These are phyloP conservation scores for Penicillium thymicola DNA, from an alignment of 2,329 filamentous ascomycete genomes.

Conservation along the genomic window DNA sequence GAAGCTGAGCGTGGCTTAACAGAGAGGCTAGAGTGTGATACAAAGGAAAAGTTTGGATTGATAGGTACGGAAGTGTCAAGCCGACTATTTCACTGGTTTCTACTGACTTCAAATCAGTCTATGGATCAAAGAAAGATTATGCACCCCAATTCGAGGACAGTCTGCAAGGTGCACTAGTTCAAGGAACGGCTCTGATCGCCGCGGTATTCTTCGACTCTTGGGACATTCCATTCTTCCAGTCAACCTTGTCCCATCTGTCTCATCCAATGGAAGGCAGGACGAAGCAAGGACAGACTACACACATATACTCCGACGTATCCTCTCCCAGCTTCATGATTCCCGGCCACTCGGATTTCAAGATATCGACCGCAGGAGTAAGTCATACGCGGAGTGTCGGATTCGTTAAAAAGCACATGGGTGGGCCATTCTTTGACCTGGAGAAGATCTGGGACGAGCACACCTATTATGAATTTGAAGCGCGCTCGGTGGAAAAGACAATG, in stretches of 20 bases:
- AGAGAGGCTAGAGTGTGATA: slow-evolving; percentile 26
- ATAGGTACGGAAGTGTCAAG: slow-evolving; percentile 17
- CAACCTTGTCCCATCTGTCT: slow-evolving; percentile 21
- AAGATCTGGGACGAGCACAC: slow-evolving; percentile 78
- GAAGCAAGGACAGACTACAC: slow-evolving; percentile 14
- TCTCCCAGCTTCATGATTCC: slow-evolving; percentile 51
- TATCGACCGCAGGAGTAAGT: slow-evolving; percentile 55
- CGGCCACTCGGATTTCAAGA: slow-evolving; percentile 51
- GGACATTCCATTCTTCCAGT: not conserved
- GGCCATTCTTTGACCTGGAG: slow-evolving; percentile 71
- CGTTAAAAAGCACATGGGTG: slow-evolving; percentile 60
- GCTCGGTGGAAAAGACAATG: slow-evolving; percentile 71
- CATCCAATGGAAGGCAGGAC: not conserved
- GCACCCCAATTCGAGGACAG: slow-evolving; percentile 7
- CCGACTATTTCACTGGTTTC: not conserved
- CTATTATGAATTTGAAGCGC: slow-evolving; percentile 65
- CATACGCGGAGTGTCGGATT: slow-evolving; percentile 66
- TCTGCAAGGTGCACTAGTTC: slow-evolving; percentile 6
- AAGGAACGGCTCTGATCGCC: slow-evolving; percentile 3
- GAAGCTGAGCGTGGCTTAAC: slow-evolving; percentile 14
- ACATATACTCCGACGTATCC: slow-evolving; percentile 47
- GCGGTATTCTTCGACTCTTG: slow-evolving; percentile 22
- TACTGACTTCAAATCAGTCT: slow-evolving; percentile 18
- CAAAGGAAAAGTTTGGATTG: slow-evolving; percentile 18
- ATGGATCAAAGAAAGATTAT: slow-evolving; percentile 27